Base-by-base conservation (phyloP, 2,329 filamentous ascomycete genomes). In the Colletotrichum noveboracense region DNA sequence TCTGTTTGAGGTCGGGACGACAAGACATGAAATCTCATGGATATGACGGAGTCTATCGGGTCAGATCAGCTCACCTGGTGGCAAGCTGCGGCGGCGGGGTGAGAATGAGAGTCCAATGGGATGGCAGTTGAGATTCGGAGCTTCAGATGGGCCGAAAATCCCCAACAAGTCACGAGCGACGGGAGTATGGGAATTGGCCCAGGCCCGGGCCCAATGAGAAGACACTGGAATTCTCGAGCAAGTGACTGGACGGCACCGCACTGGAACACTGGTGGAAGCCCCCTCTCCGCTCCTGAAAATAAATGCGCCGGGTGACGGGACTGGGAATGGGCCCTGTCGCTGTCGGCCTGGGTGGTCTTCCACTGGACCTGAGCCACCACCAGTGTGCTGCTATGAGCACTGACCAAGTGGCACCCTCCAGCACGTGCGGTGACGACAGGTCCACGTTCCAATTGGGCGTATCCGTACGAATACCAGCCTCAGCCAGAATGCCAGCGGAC, bases 131-230 rank as follows among this genome's bases (percentile, higher is more conserved):
- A 66, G 13, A 52, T 18, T 65, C 73, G 73, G 73, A 73, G 64
- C 60, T 70, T 75, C 69, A 72, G 62, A 75, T 73, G 69, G 43
- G 26, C 67, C 67, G 67, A 70, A 24, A 32, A 52, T 52, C 36
- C 55, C 38, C 69, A 65, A 65, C 56, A 60, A 43, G 26, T 61
- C 21, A 24, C 65, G 30, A 24, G 21, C 28, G 28, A 18, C 36
- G 16, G 36, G 36, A n/a, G 28, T 5, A 28, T 60, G 56, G 56
- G 30, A 60, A 28, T 16, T 18, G 56, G 56, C 26, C 26, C 32
- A 28, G 36, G 30, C 67, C 26, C 24, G n/a, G 36, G 30, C 67
- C 64, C 67, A 62, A 36, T 32, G n/a, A 70, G 56, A 70, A 70
- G 21, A 60, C 67, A 28, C 56, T 62, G 36, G 56, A 70, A 55